Evolutionary conservation across 768 basidiomycete species (phyloP), one percentile per base, ranked within the genome.

Genomic region (Infundibulicybe gibba): DNA sequence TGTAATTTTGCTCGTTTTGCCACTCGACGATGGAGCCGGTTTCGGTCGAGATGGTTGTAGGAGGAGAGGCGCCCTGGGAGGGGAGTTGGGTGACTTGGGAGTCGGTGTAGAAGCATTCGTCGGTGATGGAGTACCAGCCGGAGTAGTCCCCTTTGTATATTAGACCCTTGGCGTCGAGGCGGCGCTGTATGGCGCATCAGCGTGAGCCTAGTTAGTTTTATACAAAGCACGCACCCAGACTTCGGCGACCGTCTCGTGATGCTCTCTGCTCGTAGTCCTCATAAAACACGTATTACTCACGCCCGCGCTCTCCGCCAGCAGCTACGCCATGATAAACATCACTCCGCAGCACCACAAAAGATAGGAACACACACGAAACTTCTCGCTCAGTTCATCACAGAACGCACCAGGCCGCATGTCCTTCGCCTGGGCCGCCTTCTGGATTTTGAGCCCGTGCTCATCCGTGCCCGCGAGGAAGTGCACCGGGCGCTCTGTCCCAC

Each of bases 381-480:
- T 71, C 53, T 76, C 61, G 48, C 84, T 87, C 32, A 92, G 68
- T 13, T 66, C 54, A 58, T 91, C 83, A 61, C 90, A 93, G 54
- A 94, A 85, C 40, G 68, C 71, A n/a, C 71, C 60, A 1, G 86
- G 85, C 3, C 70, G 69, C 41, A 79, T 53, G 0, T 76, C 81
- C 40, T 69, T 64, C 4, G 68, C 72, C 45, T 78, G 67, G 0
- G 91, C 89, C 1, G 91, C 90, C 53, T 83, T 84, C 65, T 94
- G 91, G 35, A 97, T 90, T 67, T 95, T 95, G 48, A 92, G 65
- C 0, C 93, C 93, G 62, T 94, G 92, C 56, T 94, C 93, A 60
- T 97, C 93, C 1, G 92, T 95, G 1, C 93, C 93, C 0, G 87
- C 83, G 13, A 85, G 71, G 54, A 91, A 85, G 9, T 75, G 63